phyloP scores from a whole-genome alignment of 1,284 basidiomycete genomes.

The Sporisorium exsertum region DNA sequence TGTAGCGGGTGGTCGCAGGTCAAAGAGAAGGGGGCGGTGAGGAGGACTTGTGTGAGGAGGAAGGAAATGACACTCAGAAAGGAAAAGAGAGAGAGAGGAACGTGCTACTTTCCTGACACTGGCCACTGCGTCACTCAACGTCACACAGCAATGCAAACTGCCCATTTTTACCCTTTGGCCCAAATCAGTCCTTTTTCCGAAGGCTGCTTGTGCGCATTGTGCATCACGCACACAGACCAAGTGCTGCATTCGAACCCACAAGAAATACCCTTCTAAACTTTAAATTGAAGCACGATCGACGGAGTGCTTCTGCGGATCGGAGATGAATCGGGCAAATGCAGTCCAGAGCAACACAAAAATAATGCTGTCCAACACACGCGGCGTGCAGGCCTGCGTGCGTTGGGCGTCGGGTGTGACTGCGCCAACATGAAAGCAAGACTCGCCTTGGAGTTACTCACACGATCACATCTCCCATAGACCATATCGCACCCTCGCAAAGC shows the following conservation, averaged over 20 bases:
- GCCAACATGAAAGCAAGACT: neutral
- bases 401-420: neutral
- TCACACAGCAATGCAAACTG: neutral
- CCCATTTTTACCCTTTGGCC: neutral
- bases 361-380: neutral
- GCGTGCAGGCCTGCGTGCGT: neutral
- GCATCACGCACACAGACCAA: neutral
- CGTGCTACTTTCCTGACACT: neutral
- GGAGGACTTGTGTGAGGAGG: neutral
- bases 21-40: neutral
- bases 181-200: neutral
- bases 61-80: too few relatives aligned
- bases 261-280: neutral
- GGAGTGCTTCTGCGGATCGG: neutral
- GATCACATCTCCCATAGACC: neutral
- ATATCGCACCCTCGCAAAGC: neutral
- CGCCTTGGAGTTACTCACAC: conserved; percentile 1
- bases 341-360: conserved; percentile 1
- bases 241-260: neutral
- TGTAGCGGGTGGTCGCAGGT: neutral
- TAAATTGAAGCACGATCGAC: neutral
- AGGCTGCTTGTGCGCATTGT: neutral
- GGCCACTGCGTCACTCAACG: conserved; percentile 1
- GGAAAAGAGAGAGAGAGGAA: neutral
- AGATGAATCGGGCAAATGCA: neutral